Percentiles rank a stretch among this genome's conserved stretches.
phyloP scores from a whole-genome alignment of 2,329 filamentous ascomycete species.

The Calonectria pteridis region DNA sequence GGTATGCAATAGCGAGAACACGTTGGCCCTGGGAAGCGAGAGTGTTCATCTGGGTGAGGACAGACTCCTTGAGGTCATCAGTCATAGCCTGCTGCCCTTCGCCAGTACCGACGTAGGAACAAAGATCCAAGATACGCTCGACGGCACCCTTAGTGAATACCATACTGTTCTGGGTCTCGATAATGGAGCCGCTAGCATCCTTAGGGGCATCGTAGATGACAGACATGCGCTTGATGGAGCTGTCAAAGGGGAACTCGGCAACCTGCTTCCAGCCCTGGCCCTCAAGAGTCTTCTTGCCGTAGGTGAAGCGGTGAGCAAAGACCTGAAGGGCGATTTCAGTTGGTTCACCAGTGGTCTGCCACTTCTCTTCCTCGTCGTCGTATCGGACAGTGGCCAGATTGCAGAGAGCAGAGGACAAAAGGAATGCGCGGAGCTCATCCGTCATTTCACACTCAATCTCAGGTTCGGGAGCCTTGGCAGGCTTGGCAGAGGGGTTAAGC shows the following conservation, averaged over 20 bases:
- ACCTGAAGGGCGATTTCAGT: slow-evolving; percentile 84
- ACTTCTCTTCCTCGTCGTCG: slow-evolving; percentile 66
- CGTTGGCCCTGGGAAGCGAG: slow-evolving; percentile 78
- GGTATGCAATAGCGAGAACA: slow-evolving; percentile 78
- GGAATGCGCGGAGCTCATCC: slow-evolving; percentile 63
- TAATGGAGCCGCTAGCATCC: slow-evolving; percentile 53
- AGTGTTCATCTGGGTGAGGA: slow-evolving; percentile 67
- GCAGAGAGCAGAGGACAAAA: slow-evolving; percentile 71
- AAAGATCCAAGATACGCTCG: slow-evolving; percentile 71
- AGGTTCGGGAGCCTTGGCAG: slow-evolving; percentile 41
- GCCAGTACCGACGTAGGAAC: slow-evolving; percentile 60
- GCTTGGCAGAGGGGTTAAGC: slow-evolving; percentile 52
- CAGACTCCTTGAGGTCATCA: slow-evolving; percentile 61
- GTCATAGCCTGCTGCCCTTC: slow-evolving; percentile 60
- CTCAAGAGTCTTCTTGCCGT: slow-evolving; percentile 67
- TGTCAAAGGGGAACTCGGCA: slow-evolving; percentile 84
- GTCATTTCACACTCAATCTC: slow-evolving; percentile 60
- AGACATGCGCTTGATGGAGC: slow-evolving; percentile 83
- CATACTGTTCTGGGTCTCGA: slow-evolving; percentile 59
- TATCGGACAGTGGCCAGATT: slow-evolving; percentile 72
- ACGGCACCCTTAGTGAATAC: slow-evolving; percentile 74
- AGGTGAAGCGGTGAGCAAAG: slow-evolving; percentile 76
- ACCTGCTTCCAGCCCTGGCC: slow-evolving; percentile 70
- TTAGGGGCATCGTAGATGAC: slow-evolving; percentile 73
- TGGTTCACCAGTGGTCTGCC: slow-evolving; percentile 77